These are phyloP conservation scores for Mycena pura DNA, from an alignment of 768 basidiomycete species.

Conservation along the genomic window DNA sequence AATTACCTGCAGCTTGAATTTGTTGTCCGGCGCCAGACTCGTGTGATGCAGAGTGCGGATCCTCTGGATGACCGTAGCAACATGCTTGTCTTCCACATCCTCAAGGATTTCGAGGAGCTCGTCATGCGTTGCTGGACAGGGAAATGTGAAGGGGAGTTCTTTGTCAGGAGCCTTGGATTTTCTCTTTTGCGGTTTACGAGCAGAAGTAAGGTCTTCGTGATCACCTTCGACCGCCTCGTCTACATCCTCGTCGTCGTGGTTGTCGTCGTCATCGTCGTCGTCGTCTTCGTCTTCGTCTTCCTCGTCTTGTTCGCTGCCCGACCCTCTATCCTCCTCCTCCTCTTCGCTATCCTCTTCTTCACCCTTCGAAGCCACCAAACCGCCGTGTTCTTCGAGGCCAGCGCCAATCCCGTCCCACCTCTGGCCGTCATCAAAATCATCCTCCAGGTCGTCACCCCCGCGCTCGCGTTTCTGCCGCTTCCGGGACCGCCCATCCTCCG, in stretches of 20 bases:
- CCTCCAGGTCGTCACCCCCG: slow-evolving; percentile 91
- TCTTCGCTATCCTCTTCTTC: slow-evolving; percentile 46
- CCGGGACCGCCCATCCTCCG: slow-evolving; percentile 51
- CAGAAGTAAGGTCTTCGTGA: slow-evolving; percentile 48
- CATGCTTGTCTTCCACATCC: slow-evolving; percentile 70
- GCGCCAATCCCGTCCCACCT: slow-evolving; percentile 50
- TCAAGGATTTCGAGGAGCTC: slow-evolving; percentile 88
- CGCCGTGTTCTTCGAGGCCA: slow-evolving; percentile 44
- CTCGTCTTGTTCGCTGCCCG: slow-evolving; percentile 46
- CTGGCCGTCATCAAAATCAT: slow-evolving; percentile 70
- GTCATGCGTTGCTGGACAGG: slow-evolving; percentile 85
- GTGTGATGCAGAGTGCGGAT: slow-evolving; percentile 92
- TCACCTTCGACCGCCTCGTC: slow-evolving; percentile 51
- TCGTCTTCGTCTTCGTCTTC: slow-evolving; percentile 63
- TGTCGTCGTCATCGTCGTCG: slow-evolving; percentile 45
- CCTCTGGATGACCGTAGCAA: slow-evolving; percentile 85
- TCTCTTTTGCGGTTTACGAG: slow-evolving; percentile 36
- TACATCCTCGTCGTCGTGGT: slow-evolving; percentile 41
- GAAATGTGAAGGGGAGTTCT: slow-evolving; percentile 92
- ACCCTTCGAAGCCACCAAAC: slow-evolving; percentile 40
- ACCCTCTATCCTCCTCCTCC: slow-evolving; percentile 43
- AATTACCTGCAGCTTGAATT: slow-evolving; percentile 86
- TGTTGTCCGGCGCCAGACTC: slow-evolving; percentile 91
- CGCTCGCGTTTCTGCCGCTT: slow-evolving; percentile 61
- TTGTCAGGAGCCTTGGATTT: slow-evolving; percentile 45